Evolutionary conservation across 2,329 filamentous ascomycete species (phyloP).

Genomic region (Pseudopithomyces maydicus): DNA sequence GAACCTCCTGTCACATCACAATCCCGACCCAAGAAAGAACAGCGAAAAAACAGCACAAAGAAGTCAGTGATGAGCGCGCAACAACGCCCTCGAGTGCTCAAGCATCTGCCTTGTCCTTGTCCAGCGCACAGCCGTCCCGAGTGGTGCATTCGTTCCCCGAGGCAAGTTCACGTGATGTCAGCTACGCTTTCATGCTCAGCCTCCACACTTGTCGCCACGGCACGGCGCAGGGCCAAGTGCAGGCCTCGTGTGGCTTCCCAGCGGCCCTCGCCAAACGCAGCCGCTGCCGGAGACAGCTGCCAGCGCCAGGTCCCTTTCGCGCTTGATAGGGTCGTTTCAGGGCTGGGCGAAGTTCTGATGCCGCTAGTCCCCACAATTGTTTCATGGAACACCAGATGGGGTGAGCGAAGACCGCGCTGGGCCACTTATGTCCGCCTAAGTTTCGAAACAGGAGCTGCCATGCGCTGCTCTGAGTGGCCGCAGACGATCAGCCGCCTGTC

Average conservation of each 20-base stretch:
- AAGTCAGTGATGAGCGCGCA: constrained; percentile 2
- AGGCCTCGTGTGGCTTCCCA: constrained; percentile 32
- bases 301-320: constrained; percentile 24
- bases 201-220: neutral
- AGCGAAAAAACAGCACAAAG: constrained; percentile 13
- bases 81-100: neutral
- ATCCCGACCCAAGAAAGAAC: constrained; percentile 12
- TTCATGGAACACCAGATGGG: constrained; percentile 39
- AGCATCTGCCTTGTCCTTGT: neutral
- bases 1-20: constrained; percentile 24
- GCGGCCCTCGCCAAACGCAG: constrained; percentile 12
- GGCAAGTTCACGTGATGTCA: neutral
- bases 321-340: constrained; percentile 25
- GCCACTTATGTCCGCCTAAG: constrained; percentile 31
- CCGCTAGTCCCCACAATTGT: constrained; percentile 40
- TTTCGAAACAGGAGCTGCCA: constrained; percentile 28
- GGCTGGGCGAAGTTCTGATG: constrained; percentile 31
- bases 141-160: neutral
- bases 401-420: constrained; percentile 24
- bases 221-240: constrained; percentile 7
- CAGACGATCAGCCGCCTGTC: constrained; percentile 22
- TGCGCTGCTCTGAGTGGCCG: constrained; percentile 24
- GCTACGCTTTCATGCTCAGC: constrained; percentile 6
- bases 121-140: neutral
- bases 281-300: constrained; percentile 27